Percentiles rank a stretch among this genome's conserved stretches.
Evolutionary conservation across 2,329 filamentous ascomycete species (phyloP).

Genomic region (Diaporthe citri): DNA sequence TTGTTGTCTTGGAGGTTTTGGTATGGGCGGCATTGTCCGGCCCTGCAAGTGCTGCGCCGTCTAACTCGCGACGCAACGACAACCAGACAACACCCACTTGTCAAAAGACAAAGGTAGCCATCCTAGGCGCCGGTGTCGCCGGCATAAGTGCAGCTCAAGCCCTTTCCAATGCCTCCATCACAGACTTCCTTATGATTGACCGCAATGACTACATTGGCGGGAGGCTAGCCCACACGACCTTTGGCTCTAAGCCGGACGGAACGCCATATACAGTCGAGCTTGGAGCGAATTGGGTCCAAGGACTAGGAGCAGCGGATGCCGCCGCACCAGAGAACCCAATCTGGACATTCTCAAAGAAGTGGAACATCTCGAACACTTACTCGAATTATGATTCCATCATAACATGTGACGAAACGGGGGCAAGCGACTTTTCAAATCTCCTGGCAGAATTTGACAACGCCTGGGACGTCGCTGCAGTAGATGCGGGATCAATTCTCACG

Average conservation of each 20-base stretch:
- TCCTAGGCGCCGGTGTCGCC: conserved; percentile 70
- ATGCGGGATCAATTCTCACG: conserved; percentile 68
- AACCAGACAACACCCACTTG: conserved; percentile 41
- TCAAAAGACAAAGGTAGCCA: conserved; percentile 54
- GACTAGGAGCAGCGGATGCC: conserved; percentile 44
- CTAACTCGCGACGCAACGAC: not conserved
- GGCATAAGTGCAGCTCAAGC: conserved; percentile 76
- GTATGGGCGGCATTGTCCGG: not conserved
- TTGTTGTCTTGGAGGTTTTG: not conserved
- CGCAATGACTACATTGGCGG: conserved; percentile 74
- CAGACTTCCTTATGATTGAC: conserved; percentile 75
- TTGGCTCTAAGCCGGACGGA: conserved; percentile 64
- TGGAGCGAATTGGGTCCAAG: conserved; percentile 74
- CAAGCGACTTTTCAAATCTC: conserved; percentile 62
- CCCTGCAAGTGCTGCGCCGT: conserved; percentile 12
- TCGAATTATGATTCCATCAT: conserved; percentile 70
- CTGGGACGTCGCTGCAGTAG: conserved; percentile 59
- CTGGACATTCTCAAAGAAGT: conserved; percentile 72
- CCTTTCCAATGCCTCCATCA: conserved; percentile 69
- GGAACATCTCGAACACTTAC: conserved; percentile 65
- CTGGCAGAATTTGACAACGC: conserved; percentile 63
- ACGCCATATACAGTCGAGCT: conserved; percentile 71
- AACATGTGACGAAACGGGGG: conserved; percentile 71
- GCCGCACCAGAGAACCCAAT: conserved; percentile 69
- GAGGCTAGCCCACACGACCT: conserved; percentile 68